These are phyloP conservation scores for Fomes fomentarius DNA, from an alignment of 1,284 basidiomycete genomes.

Conservation along the genomic window DNA sequence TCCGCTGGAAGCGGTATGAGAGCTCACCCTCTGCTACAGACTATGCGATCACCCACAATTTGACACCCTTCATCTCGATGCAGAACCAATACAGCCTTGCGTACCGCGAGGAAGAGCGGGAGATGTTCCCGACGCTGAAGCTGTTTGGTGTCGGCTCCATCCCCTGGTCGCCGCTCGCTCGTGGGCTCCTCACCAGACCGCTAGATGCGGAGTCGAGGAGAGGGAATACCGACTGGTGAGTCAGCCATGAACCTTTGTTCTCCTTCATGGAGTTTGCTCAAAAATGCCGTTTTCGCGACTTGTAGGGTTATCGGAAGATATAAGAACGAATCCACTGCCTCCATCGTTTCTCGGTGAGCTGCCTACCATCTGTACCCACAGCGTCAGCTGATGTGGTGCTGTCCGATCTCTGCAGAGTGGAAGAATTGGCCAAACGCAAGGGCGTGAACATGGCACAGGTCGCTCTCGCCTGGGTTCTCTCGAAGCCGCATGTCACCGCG, in stretches of 20 bases:
- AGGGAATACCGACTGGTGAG: conserved; percentile 22
- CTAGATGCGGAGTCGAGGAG: conserved; percentile 25
- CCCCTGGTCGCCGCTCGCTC: conserved; percentile 35
- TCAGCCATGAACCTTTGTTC: neutral
- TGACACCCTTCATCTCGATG: conserved; percentile 57
- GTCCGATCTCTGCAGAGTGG: conserved; percentile 34
- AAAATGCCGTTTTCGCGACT: conserved; percentile 27
- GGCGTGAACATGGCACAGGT: conserved; percentile 32
- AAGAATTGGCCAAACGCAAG: conserved; percentile 45
- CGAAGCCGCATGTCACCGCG: conserved; percentile 43
- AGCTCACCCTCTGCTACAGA: conserved; percentile 16
- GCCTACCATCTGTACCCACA: neutral
- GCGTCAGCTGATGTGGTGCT: neutral
- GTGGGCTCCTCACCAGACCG: conserved; percentile 37
- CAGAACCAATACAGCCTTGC: conserved; percentile 48
- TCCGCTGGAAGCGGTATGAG: too few relatives aligned
- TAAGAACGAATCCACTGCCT: neutral
- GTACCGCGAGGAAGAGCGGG: conserved; percentile 54
- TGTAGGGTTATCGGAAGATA: neutral
- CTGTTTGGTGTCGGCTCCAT: conserved; percentile 40
- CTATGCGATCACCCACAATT: conserved; percentile 39
- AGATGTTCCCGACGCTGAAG: conserved; percentile 35
- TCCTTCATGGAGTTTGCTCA: neutral
- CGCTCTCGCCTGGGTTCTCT: conserved; percentile 18
- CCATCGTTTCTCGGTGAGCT: neutral